A percentile compares a stretch with the other conserved stretches of the same genome.
phyloP scores from a whole-genome alignment of 495 filamentous ascomycete genomes.

The Aspergillus affinis region DNA sequence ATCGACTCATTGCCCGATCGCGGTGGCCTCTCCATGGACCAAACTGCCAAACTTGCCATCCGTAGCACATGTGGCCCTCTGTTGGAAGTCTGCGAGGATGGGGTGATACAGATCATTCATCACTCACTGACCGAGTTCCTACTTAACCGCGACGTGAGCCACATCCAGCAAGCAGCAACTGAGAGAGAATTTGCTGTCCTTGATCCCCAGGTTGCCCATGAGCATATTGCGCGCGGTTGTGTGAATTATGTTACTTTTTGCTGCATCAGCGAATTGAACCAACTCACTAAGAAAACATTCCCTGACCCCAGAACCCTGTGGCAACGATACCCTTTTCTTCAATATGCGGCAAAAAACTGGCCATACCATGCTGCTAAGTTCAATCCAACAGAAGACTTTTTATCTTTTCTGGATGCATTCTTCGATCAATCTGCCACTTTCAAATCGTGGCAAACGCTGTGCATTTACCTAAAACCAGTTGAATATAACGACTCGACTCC shows the following conservation, averaged over 20 bases:
- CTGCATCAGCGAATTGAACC: neutral
- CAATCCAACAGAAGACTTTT: conserved; percentile 5
- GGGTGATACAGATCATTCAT: conserved; percentile 50
- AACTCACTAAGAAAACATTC: neutral
- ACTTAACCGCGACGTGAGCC: neutral
- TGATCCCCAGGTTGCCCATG: neutral
- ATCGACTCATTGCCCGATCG: conserved; percentile 19
- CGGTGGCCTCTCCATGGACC: conserved; percentile 1
- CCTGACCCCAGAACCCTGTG: neutral
- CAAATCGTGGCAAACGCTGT: neutral
- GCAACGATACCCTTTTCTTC: conserved; percentile 23
- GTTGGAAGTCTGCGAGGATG: conserved; percentile 49
- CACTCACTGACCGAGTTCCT: conserved; percentile 57
- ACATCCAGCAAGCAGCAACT: neutral
- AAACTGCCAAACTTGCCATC: conserved; percentile 28
- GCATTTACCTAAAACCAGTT: neutral
- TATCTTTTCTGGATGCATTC: conserved; percentile 13
- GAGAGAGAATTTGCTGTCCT: neutral
- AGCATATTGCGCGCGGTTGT: neutral
- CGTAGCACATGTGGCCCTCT: conserved; percentile 47
- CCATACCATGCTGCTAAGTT: conserved; percentile 19
- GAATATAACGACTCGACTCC: neutral
- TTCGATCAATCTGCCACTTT: neutral
- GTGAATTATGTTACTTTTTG: conserved; percentile 1
- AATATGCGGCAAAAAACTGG: conserved; percentile 31